These are phyloP conservation scores for Chaetomiaceae sp. DNA, from an alignment of 2,329 filamentous ascomycete species.

Conservation along the genomic window DNA sequence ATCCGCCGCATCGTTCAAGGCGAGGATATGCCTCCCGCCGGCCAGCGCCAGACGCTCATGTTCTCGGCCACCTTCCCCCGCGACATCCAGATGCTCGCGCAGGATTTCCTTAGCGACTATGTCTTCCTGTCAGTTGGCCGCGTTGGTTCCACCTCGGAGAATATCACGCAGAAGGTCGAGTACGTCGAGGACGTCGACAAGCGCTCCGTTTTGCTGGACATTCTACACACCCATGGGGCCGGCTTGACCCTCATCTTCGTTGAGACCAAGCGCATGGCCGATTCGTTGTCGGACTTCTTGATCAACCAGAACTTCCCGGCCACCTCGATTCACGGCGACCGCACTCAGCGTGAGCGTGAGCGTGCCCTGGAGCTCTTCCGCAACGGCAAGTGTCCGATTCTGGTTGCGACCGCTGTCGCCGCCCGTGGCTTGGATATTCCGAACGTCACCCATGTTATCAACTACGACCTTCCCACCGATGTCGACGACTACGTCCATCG, in stretches of 20 bases:
- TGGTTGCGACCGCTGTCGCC: conserved; percentile 95
- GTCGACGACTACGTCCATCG: conserved; percentile 99
- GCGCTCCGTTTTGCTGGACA: conserved; percentile 94
- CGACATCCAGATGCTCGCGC: conserved; percentile 97
- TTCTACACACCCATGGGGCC: conserved; percentile 86
- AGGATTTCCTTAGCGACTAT: conserved; percentile 99
- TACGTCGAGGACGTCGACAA: conserved; percentile 96
- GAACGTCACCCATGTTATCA: conserved; percentile 95
- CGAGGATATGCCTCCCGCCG: conserved; percentile 89
- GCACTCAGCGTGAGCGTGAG: conserved; percentile 98
- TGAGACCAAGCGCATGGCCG: conserved; percentile 99
- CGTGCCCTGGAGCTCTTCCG: conserved; percentile 97
- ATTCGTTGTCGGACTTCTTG: conserved; percentile 94
- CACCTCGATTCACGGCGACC: conserved; percentile 97
- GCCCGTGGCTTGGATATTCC: conserved; percentile 89
- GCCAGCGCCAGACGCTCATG: conserved; percentile 95
- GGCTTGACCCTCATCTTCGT: conserved; percentile 97
- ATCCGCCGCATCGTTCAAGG: conserved; percentile 98
- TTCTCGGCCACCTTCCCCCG: conserved; percentile 99
- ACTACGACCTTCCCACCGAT: conserved; percentile 98
- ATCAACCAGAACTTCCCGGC: conserved; percentile 99
- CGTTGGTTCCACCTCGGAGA: conserved; percentile 99
- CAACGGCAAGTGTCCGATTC: conserved; percentile 88
- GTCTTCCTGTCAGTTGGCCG: conserved; percentile 97
- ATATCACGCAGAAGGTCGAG: conserved; percentile 98